Base-by-base conservation (phyloP, 2,329 filamentous ascomycete species). In the Huntiella moniliformis region DNA sequence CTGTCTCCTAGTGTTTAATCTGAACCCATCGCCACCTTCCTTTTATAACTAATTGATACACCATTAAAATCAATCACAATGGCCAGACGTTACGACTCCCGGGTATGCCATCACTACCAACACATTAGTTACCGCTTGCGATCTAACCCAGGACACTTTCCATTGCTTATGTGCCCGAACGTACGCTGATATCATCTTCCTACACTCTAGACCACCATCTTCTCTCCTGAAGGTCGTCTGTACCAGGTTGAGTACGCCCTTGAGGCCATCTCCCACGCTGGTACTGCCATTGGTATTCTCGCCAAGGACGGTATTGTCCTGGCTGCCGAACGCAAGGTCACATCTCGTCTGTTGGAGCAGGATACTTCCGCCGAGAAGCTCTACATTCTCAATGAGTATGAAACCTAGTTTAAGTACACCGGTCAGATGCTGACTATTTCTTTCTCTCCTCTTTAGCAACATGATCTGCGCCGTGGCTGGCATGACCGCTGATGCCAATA, bases 351-450 rank as follows among this genome's bases (percentile, higher is more conserved):
- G 60, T 67, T 98, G 60, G 91, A 98, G 73, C 92, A 98, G 69
- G 91, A 98, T 67, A 98, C 92, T 53, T 96, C 91, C 46, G 92
- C 91, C 43, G 91, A 98, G 79, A 98, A 98, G 78, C 84, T 98
- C 56, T 98, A 98, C 67, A 95, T 94, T 58, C 70, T 98, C 57
- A 98, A 98, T 57, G 91, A 98, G 88, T 95, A 70, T 52, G 81
- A 58, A 22, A 34, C 7, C 35, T 38, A 31, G 12, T 22, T n/a
- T n/a, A 11, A 34, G 13, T 28, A n/a, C 16, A 48, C 33, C 35
- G 33, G 6, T 16, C 16, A 18, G 12, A 5, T 8, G 31, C 36
- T 31, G 22, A 28, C 22, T 7, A 28, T 6, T 17, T 42, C 34
- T 12, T 10, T 34, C 17, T 42, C 31, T 16, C 17, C 5, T 39